phyloP scores from a whole-genome alignment of 2,329 filamentous ascomycete species.

The Colletotrichum paranaense region DNA sequence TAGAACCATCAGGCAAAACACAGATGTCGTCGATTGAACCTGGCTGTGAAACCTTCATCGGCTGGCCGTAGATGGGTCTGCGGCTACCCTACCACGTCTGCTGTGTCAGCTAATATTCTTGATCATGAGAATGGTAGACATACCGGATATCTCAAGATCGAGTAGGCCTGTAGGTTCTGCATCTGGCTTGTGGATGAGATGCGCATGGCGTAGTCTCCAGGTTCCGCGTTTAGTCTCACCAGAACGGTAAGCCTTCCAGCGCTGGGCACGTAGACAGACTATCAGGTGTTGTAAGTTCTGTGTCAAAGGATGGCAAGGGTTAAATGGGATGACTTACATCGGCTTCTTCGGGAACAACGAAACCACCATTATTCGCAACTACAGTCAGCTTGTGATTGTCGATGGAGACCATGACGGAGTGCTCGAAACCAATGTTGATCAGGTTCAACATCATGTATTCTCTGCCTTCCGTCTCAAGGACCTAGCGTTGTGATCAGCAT shows the following conservation, averaged over 20 bases:
- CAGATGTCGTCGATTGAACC: constrained; percentile 21
- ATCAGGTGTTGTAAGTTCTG: not conserved
- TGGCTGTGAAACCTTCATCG: constrained; percentile 35
- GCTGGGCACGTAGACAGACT: constrained; percentile 36
- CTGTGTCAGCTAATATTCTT: not conserved
- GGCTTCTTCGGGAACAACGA: constrained; percentile 34
- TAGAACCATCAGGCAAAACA: constrained; percentile 34
- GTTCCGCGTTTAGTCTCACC: constrained; percentile 36
- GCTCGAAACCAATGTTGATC: constrained; percentile 31
- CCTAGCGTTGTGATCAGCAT: not conserved
- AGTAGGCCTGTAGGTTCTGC: constrained; percentile 40
- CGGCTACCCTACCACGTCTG: constrained; percentile 1
- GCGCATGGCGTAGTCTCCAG: constrained; percentile 39
- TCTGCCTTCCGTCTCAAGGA: constrained; percentile 21
- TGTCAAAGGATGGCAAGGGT: not conserved
- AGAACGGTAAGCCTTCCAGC: constrained; percentile 38
- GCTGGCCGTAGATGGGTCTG: constrained; percentile 33
- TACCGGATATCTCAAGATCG: constrained; percentile 35
- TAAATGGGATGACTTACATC: not conserved
- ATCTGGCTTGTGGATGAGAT: constrained; percentile 39
- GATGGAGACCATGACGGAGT: constrained; percentile 33
- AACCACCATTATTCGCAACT: constrained; percentile 40
- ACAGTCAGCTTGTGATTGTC: constrained; percentile 40
- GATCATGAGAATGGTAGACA: not conserved
- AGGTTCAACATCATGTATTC: constrained; percentile 30